A percentile compares a stretch with the other conserved stretches of the same genome.
Evolutionary conservation across 2,329 filamentous ascomycete genomes (phyloP).

Genomic region (Arthrobotrys pseudoclavata): DNA sequence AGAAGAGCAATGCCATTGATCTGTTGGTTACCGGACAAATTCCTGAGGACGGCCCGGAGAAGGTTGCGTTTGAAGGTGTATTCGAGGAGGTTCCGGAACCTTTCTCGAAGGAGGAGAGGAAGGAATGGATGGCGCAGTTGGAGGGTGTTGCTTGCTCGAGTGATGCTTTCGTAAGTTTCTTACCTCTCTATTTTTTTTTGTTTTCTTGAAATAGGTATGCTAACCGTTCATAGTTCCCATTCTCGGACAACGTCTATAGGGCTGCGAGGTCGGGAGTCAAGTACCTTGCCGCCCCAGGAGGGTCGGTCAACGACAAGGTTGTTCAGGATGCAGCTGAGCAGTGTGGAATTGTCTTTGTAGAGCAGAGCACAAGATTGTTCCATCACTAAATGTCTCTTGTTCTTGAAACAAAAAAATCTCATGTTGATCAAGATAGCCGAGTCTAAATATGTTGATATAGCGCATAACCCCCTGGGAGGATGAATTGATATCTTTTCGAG

Average conservation of each 20-base stretch:
- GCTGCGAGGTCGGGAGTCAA: slow-evolving; percentile 89
- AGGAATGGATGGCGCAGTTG: slow-evolving; percentile 86
- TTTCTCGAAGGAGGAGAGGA: slow-evolving; percentile 86
- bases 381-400: slow-evolving; percentile 77
- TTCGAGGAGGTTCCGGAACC: slow-evolving; percentile 89
- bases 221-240: slow-evolving; percentile 81
- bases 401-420: slow-evolving; percentile 1
- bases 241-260: slow-evolving; percentile 97
- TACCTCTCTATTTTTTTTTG: slow-evolving; percentile 6
- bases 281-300: slow-evolving; percentile 93
- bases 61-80: slow-evolving; percentile 85
- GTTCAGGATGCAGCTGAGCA: slow-evolving; percentile 93
- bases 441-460: slow-evolving; percentile 1
- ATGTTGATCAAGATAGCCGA: background rate
- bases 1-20: slow-evolving; percentile 99
- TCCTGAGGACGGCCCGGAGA: slow-evolving; percentile 79
- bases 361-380: slow-evolving; percentile 94
- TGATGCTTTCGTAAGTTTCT: slow-evolving; percentile 88
- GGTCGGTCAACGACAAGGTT: slow-evolving; percentile 85
- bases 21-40: slow-evolving; percentile 91
- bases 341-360: slow-evolving; percentile 91
- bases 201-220: background rate
- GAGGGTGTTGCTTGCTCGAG: slow-evolving; percentile 87
- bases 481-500: slow-evolving; percentile 1
- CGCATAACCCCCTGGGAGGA: slow-evolving; percentile 4